Evolutionary conservation across 139 green algal genomes (phyloP), one percentile per base, ranked within the genome.

Genomic region (Auxenochlorella protothecoides): DNA sequence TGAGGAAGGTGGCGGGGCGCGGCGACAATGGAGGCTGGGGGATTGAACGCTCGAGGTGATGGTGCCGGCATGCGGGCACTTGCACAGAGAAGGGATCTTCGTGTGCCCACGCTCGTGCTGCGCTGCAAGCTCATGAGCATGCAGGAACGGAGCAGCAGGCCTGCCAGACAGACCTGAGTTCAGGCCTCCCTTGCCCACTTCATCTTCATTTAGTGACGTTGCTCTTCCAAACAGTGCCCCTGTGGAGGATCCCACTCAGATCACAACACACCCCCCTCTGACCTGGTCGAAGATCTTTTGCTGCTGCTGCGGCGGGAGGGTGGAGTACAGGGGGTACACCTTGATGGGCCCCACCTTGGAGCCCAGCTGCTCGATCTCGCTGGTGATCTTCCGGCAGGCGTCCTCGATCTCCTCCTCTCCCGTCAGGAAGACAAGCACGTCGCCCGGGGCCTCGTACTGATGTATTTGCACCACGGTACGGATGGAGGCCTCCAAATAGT

Each of bases 351-450:
- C 95, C 10, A 92, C 91, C 72, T 85, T 10, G 13, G 63, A 59
- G 2, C 78, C 78, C 56, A 80, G 54, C 51, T 80, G 60, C 69
- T 53, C 54, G 10, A 75, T 71, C 74, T 80, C 69, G 60, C 52
- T 52, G 53, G 61, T 63, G 65, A 80, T 80, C 69, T 75, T 75
- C 13, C 66, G 75, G 69, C 69, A 63, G 27, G 95, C 95, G 69
- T 99, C 95, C 84, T 99, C 95, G 71, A 99, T 99, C 82, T 99
- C 95, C 85, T 99, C 95, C 78, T 99, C 95, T 16, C 95, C 95
- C 16, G 95, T 99, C 53, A 99, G 84, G 81, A 99, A 99, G 65
- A 99, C 74, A 68, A 99, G 81, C 59, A 99, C 87, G 80, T 99
- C 95, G 13, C 95, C 85, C 57, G 87, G 78, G 52, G 82, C 82